Conservation (phyloP, 148 eudicot genomes). For the Simmondsia chinensis region DNA sequence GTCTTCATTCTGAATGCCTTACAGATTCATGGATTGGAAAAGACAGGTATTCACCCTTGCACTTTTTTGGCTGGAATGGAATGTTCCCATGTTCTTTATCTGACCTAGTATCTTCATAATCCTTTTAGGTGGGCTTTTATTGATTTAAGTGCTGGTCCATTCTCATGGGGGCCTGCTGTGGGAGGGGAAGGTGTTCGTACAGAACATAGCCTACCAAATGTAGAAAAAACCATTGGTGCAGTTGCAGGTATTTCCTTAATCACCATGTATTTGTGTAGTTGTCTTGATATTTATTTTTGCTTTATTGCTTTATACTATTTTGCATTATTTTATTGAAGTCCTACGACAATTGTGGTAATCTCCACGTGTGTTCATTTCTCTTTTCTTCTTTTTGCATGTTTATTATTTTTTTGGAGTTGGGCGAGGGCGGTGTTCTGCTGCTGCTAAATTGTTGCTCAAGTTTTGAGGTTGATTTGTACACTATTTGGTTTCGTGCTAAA, state of each 20-base stretch:
- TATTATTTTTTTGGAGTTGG: not conserved
- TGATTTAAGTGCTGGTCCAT: constrained; percentile 93
- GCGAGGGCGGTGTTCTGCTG: too few relatives aligned
- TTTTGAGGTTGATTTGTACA: too few relatives aligned
- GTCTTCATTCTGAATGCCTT: constrained; percentile 77
- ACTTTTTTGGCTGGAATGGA: not conserved
- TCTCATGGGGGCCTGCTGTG: constrained; percentile 96
- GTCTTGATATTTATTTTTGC: not conserved
- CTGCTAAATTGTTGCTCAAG: too few relatives aligned
- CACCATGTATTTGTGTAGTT: not conserved
- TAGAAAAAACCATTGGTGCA: constrained; percentile 85
- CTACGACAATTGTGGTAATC: too few relatives aligned
- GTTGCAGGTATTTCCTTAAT: constrained; percentile 66
- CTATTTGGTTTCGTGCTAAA: too few relatives aligned
- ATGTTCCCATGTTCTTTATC: not conserved
- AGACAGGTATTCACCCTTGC: constrained; percentile 40
- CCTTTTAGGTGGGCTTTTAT: constrained; percentile 89
- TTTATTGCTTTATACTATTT: not conserved
- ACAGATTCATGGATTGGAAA: constrained; percentile 96
- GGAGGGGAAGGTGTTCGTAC: constrained; percentile 99
- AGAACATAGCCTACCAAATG: constrained; percentile 86
- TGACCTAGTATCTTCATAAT: constrained; percentile 10
- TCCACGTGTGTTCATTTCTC: too few relatives aligned
- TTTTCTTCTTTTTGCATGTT: not conserved
- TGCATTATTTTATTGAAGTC: not conserved